Evolutionary conservation across 2,329 filamentous ascomycete species (phyloP).

Genomic region (Lithohypha guttulata): DNA sequence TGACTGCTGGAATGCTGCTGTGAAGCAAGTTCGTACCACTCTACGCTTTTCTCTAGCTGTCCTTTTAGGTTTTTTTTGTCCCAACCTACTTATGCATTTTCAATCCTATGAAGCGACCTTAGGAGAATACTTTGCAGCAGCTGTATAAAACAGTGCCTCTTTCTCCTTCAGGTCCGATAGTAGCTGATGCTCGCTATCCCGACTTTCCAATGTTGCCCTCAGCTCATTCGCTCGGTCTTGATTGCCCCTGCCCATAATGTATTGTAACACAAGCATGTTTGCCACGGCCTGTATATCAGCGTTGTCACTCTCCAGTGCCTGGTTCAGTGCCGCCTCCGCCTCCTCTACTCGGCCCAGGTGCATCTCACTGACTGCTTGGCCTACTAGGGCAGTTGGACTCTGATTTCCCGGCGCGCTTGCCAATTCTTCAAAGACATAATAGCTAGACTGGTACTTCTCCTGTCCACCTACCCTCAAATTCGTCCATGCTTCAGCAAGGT

Average conservation of each 20-base stretch:
- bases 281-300: conserved; percentile 62
- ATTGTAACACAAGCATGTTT: conserved; percentile 69
- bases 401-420: conserved; percentile 76
- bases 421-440: conserved; percentile 95
- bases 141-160: conserved; percentile 75
- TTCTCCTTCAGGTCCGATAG: conserved; percentile 71
- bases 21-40: too few species aligned
- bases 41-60: too few species aligned
- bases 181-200: conserved; percentile 58
- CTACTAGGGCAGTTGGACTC: conserved; percentile 63
- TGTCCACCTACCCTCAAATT: conserved; percentile 82
- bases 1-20: too few species aligned
- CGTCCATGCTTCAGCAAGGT: conserved; percentile 92
- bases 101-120: conserved; percentile 50
- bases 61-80: too few species aligned
- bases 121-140: conserved; percentile 73
- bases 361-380: conserved; percentile 82
- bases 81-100: too few species aligned
- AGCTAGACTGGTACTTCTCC: conserved; percentile 90
- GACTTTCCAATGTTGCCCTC: conserved; percentile 36
- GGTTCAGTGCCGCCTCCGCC: conserved; percentile 73
- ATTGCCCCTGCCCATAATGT: conserved; percentile 60
- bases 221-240: conserved; percentile 19
- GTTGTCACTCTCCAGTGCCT: conserved; percentile 62
- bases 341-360: conserved; percentile 83